Evolutionary conservation across 164 flowering plant genomes (phyloP), one percentile per base, ranked within the genome.

Genomic region (Liriodendron chinense): DNA sequence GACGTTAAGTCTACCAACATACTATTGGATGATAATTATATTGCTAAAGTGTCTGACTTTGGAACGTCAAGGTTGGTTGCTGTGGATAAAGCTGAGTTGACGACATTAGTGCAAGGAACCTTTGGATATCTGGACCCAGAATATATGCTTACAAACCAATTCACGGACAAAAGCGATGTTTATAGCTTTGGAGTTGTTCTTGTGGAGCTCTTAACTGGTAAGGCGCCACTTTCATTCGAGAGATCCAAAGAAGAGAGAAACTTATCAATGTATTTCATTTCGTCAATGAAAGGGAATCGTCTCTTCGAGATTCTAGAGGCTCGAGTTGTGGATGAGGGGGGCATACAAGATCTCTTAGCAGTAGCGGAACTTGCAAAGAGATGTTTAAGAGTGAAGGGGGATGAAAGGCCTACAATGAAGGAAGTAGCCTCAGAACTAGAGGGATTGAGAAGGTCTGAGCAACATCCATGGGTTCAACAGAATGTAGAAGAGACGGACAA

Each of bases 121-220:
- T 16, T 81, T 0, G 86, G 86, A 10, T 85, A 85, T 70, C 50
- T 85, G 3, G 86, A 85, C 64, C 88, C 86, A 0, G 85, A 85
- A 43, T 85, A 83, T 71, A 47, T 82, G 0, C 81, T 75, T 7
- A 69, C 81, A 10, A 75, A 82, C 23, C 76, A 78, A 57, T 63
- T 85, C 14, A 85, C 86, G 0, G 85, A 80, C 2, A 85, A 82
- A 20, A 71, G 73, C 9, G 73, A 56, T 71, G 73, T 71, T 71
- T 71, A 71, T 56, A 71, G 73, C 48, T 56, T 71, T 24, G 73
- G 73, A 9, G 65, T 71, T 8, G 73, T 71, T 23, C 65, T 71
- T 23, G 22, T 63, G 1, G 86, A 85, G 77, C 76, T 85, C 5
- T 20, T 85, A 25, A 81, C 82, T 1, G 82, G 84, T 1, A 56